Conservation (phyloP, 371 early-diverging fungal genomes). For the Batrachochytrium dendrobatidis region DNA sequence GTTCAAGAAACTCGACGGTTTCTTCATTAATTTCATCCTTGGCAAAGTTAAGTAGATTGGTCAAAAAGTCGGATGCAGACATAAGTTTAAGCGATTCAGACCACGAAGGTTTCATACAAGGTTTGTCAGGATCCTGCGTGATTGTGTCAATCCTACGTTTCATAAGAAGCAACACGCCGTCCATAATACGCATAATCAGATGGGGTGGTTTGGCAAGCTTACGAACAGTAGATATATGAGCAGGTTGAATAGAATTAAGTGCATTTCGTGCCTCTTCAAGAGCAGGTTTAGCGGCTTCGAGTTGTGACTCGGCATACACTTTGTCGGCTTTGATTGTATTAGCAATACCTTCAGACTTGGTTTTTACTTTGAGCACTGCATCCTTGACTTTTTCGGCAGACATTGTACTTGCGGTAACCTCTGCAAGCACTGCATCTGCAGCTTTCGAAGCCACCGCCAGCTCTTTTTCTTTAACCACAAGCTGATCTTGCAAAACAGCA, state of each 20-base stretch:
- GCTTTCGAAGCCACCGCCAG: conserved; percentile 49
- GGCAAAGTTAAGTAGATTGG: conserved; percentile 44
- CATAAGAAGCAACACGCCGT: conserved; percentile 48
- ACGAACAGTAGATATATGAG: conserved; percentile 53
- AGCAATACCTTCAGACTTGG: conserved; percentile 52
- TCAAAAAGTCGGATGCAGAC: conserved; percentile 48
- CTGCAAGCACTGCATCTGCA: conserved; percentile 49
- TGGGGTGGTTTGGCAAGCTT: conserved; percentile 61
- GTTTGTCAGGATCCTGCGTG: conserved; percentile 49
- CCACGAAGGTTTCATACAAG: conserved; percentile 53
- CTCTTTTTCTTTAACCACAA: conserved; percentile 56
- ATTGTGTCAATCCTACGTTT: conserved; percentile 44
- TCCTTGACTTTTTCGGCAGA: conserved; percentile 59
- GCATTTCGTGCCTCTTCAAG: conserved; percentile 53
- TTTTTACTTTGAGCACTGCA: conserved; percentile 52
- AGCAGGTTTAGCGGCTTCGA: conserved; percentile 57
- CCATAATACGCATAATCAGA: conserved; percentile 60
- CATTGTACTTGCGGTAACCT: conserved; percentile 47
- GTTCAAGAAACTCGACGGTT: conserved; percentile 51
- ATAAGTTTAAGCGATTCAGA: conserved; percentile 50
- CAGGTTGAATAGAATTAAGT: conserved; percentile 55
- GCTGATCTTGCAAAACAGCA: conserved; percentile 48
- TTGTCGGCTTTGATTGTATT: conserved; percentile 54
- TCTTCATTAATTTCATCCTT: conserved; percentile 61
- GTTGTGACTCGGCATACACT: conserved; percentile 43